A percentile compares a stretch with the other conserved stretches of the same genome.
Conservation (phyloP, 225 moss, liverwort and hornwort genomes). For the Ulota crispa region DNA sequence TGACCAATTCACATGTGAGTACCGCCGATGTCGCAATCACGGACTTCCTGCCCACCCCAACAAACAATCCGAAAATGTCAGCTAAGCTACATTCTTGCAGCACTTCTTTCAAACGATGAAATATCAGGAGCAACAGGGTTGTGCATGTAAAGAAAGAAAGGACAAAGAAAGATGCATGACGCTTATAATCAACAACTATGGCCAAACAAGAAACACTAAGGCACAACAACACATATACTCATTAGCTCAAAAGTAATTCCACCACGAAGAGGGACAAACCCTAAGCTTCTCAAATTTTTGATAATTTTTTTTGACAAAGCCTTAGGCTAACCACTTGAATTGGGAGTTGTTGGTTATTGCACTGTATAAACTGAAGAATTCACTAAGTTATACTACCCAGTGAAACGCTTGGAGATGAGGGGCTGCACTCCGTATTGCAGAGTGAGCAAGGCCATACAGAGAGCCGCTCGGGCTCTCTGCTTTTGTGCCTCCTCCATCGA, state of each 20-base stretch:
- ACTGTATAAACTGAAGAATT: neutral
- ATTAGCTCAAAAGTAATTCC: too few relatives aligned
- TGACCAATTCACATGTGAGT: constrained; percentile 81
- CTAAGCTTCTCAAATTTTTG: too few relatives aligned
- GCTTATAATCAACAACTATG: too few relatives aligned
- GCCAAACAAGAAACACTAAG: too few relatives aligned
- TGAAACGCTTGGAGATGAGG: constrained; percentile 56
- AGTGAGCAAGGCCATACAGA: constrained; percentile 53
- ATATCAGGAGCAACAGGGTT: neutral
- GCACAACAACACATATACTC: too few relatives aligned
- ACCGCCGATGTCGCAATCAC: constrained; percentile 94
- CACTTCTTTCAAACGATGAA: neutral
- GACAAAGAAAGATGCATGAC: too few relatives aligned
- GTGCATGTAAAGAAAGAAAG: neutral
- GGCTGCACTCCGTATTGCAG: constrained; percentile 61
- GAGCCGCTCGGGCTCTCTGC: constrained; percentile 35
- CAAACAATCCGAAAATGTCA: constrained; percentile 33
- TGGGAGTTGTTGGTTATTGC: too few relatives aligned
- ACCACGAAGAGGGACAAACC: too few relatives aligned
- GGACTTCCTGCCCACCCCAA: constrained; percentile 56
- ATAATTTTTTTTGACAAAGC: too few relatives aligned
- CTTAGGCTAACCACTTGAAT: too few relatives aligned
- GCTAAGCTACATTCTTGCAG: too few relatives aligned
- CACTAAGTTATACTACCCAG: constrained; percentile 20
- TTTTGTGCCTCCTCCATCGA: constrained; percentile 3